Conservation (phyloP, 371 early-diverging fungal species). For the Rhizopus delemar region DNA sequence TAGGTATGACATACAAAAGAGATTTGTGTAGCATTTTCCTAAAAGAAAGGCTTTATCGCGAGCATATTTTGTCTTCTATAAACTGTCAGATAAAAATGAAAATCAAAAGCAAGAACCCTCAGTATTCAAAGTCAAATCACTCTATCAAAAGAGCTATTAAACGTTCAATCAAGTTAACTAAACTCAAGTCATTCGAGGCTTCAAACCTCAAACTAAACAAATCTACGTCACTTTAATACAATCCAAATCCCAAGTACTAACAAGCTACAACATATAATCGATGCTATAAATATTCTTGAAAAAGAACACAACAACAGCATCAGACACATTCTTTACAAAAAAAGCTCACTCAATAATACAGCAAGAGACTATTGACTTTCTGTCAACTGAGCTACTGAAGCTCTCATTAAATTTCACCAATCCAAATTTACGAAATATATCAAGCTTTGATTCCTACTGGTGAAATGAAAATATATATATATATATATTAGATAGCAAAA, state of each 20-base stretch:
- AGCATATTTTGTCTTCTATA: constrained; percentile 1
- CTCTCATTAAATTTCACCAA: constrained; percentile 22
- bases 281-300: constrained; percentile 12
- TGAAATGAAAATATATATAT: constrained; percentile 22
- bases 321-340: constrained; percentile 15
- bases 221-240: not conserved
- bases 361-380: constrained; percentile 13
- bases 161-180: no score
- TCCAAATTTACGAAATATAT: constrained; percentile 19
- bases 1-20: no score
- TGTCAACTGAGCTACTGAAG: constrained; percentile 18
- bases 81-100: constrained; percentile 9
- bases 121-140: constrained; percentile 11
- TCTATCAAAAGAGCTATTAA: no score
- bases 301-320: constrained; percentile 6
- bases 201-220: not conserved
- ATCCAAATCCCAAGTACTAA: constrained; percentile 12
- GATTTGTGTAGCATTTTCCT: no score
- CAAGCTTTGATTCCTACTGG: constrained; percentile 10
- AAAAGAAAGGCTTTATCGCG: no score
- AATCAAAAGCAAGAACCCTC: constrained; percentile 7
- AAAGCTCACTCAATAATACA: constrained; percentile 18
- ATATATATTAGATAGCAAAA: constrained; percentile 13
- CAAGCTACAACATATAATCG: constrained; percentile 17
- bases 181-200: no score